phyloP scores from a whole-genome alignment of 108 stramenopile species.

The Mediolabrus comicus region DNA sequence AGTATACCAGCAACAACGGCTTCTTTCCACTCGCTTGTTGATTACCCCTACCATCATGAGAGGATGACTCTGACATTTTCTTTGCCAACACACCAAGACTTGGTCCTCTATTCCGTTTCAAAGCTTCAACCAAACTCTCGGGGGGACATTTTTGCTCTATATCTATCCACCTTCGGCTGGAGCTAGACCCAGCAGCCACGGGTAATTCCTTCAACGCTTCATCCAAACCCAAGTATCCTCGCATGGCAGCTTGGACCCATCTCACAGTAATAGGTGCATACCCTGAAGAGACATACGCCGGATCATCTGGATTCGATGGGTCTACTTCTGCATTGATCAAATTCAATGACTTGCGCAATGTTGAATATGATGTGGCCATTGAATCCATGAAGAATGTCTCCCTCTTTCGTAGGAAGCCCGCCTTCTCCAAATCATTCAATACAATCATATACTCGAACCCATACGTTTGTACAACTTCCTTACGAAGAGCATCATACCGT shows the following conservation, averaged over 20 bases:
- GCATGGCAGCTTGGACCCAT: slow-evolving; percentile 82
- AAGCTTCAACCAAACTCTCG: slow-evolving; percentile 57
- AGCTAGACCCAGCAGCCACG: slow-evolving; percentile 13
- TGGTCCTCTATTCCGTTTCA: slow-evolving; percentile 36
- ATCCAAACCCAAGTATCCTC: slow-evolving; percentile 76
- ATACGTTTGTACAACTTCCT: slow-evolving; percentile 90
- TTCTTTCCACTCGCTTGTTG: slow-evolving; percentile 45
- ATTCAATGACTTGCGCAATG: slow-evolving; percentile 73
- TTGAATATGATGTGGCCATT: slow-evolving; percentile 60
- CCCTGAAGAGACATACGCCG: slow-evolving; percentile 90
- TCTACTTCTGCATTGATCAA: slow-evolving; percentile 91
- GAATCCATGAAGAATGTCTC: slow-evolving; percentile 78
- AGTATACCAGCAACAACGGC: slow-evolving; percentile 84
- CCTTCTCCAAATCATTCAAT: slow-evolving; percentile 82
- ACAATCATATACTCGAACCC: slow-evolving; percentile 86
- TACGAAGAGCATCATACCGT: slow-evolving; percentile 84
- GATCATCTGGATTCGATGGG: slow-evolving; percentile 86
- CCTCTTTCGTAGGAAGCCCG: slow-evolving; percentile 79
- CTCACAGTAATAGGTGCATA: slow-evolving; percentile 92
- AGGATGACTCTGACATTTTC: slow-evolving; percentile 4
- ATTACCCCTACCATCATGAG: background rate
- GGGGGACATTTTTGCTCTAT: slow-evolving; percentile 65
- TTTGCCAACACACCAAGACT: slow-evolving; percentile 57
- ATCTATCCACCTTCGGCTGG: slow-evolving; percentile 66
- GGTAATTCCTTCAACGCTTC: slow-evolving; percentile 71